Evolutionary conservation across 345 rosid genomes (phyloP).

Genomic region (Salix suchowensis): DNA sequence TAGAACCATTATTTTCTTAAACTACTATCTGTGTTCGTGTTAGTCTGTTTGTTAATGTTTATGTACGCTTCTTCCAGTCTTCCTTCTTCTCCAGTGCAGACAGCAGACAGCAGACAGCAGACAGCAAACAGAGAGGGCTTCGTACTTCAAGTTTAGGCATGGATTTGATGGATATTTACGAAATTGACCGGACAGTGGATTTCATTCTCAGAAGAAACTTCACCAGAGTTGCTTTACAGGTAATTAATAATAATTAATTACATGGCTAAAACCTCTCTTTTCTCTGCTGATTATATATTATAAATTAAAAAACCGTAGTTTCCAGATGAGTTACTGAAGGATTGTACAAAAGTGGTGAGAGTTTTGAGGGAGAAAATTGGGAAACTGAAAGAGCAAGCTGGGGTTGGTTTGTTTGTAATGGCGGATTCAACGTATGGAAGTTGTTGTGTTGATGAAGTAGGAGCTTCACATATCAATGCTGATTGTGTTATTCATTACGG

Average conservation of each 20-base stretch:
- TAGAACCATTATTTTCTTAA: no score
- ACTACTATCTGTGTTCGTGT: no score
- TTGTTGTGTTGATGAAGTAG: slow-evolving; percentile 91
- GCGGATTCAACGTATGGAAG: slow-evolving; percentile 92
- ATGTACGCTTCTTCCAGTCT: not conserved
- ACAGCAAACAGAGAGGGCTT: not conserved
- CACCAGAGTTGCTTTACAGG: slow-evolving; percentile 79
- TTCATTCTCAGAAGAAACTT: slow-evolving; percentile 58
- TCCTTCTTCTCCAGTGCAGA: not conserved
- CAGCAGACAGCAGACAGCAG: not conserved
- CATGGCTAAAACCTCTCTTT: not conserved
- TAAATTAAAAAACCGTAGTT: slow-evolving; percentile 40
- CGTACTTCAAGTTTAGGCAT: slow-evolving; percentile 8
- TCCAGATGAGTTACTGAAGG: slow-evolving; percentile 76
- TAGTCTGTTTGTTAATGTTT: no score
- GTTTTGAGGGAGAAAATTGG: slow-evolving; percentile 37
- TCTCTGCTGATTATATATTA: not conserved
- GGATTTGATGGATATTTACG: slow-evolving; percentile 55
- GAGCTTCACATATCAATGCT: slow-evolving; percentile 67
- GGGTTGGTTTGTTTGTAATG: slow-evolving; percentile 66
- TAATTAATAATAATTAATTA: slow-evolving; percentile 3
- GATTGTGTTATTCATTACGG: slow-evolving; percentile 89
- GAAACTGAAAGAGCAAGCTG: slow-evolving; percentile 31
- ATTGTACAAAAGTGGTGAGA: slow-evolving; percentile 53
- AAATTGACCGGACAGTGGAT: slow-evolving; percentile 50